Conservation (phyloP, 352 stramenopile genomes). For the Poterioochromonas sp. region DNA sequence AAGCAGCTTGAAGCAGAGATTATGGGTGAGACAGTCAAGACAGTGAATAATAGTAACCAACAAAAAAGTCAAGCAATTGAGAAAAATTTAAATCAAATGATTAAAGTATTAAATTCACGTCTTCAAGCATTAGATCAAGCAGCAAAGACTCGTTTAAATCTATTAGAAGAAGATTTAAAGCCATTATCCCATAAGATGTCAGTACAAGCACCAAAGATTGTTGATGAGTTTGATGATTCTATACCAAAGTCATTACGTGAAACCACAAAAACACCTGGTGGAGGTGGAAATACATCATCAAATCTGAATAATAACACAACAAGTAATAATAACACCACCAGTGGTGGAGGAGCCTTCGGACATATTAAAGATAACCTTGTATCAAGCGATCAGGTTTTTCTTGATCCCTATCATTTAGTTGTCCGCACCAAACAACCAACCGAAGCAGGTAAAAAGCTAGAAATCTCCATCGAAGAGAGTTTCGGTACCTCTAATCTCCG, state of each 20-base stretch:
- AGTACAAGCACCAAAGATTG: neutral
- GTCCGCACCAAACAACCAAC: neutral
- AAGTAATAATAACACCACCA: neutral
- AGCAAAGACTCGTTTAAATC: neutral
- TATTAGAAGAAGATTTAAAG: constrained; percentile 5
- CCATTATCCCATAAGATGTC: neutral
- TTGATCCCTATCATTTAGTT: constrained; percentile 21
- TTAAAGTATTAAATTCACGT: constrained; percentile 9
- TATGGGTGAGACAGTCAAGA: constrained; percentile 29
- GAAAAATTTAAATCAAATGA: constrained; percentile 26
- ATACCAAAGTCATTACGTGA: neutral
- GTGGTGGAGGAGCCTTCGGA: neutral
- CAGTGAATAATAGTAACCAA: too few species aligned
- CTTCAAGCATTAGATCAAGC: neutral
- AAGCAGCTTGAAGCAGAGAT: too few species aligned
- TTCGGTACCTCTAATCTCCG: neutral
- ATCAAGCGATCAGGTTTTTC: neutral
- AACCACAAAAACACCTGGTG: neutral
- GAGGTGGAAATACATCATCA: neutral
- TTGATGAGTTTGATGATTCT: constrained; percentile 10
- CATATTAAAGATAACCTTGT: constrained; percentile 14
- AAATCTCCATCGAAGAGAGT: neutral
- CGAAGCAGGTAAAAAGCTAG: constrained; percentile 1
- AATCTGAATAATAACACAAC: too few species aligned
- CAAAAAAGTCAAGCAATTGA: constrained; percentile 5